phyloP scores from a whole-genome alignment of 2,329 filamentous ascomycete species.

The Harringtonia lauricola region DNA sequence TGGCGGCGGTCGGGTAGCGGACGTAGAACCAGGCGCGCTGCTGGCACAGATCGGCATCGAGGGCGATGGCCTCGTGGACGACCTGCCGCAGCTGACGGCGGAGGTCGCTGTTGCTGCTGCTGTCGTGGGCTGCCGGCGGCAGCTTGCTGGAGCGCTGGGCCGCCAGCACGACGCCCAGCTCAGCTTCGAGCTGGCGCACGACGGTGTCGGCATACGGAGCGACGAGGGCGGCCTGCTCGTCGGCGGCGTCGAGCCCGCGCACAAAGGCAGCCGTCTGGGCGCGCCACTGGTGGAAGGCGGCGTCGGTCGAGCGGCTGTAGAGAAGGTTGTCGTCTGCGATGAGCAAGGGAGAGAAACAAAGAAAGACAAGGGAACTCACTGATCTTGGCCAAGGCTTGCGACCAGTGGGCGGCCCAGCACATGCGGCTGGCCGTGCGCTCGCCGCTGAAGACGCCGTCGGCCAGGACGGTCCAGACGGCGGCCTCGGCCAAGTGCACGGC shows the following conservation, averaged over 20 bases:
- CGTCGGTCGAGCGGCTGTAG: not conserved
- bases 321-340: slow-evolving; percentile 3
- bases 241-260: not conserved
- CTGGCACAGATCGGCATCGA: slow-evolving; percentile 9
- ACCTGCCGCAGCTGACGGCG: too few relatives aligned
- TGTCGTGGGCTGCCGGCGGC: not conserved
- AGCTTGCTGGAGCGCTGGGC: too few relatives aligned
- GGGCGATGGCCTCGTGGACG: not conserved
- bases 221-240: not conserved
- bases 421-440: slow-evolving; percentile 6
- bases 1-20: slow-evolving; percentile 2
- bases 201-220: slow-evolving; percentile 2
- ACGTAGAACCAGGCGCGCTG: slow-evolving; percentile 8
- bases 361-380: not conserved
- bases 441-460: slow-evolving; percentile 5
- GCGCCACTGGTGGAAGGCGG: slow-evolving; percentile 8
- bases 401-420: slow-evolving; percentile 6
- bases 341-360: too few relatives aligned
- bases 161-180: slow-evolving; percentile 1
- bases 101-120: not conserved
- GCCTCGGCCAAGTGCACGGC: slow-evolving; percentile 4
- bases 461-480: slow-evolving; percentile 6
- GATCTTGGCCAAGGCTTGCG: not conserved
- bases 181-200: slow-evolving; percentile 1
- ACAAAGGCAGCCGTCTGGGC: slow-evolving; percentile 7